Conservation (phyloP, 164 flowering plant species). For the Tinospora cordifolia region DNA sequence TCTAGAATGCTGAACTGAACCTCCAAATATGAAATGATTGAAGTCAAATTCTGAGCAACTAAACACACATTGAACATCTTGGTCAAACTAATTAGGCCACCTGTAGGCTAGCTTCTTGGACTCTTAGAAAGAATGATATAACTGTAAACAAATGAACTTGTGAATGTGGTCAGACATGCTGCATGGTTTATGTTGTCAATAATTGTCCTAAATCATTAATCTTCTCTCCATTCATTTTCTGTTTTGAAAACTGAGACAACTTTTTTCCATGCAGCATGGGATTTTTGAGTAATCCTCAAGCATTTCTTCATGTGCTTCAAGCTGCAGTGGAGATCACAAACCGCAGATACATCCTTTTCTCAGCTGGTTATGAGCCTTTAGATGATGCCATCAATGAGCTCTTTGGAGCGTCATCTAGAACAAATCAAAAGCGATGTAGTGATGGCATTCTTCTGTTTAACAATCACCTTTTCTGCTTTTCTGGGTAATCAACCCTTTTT, state of each 20-base stretch:
- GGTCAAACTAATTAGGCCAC: background rate
- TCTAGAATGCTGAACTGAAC: background rate
- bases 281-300: conserved; percentile 55
- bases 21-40: background rate
- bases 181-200: background rate
- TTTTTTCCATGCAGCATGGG: conserved; percentile 73
- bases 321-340: conserved; percentile 37
- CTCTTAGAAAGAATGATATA: background rate
- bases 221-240: background rate
- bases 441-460: conserved; percentile 43
- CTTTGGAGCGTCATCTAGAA: conserved; percentile 25
- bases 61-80: too few relatives aligned
- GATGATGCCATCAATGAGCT: conserved; percentile 38
- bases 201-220: background rate
- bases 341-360: conserved; percentile 60
- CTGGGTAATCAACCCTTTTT: conserved; percentile 45
- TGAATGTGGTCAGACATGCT: background rate
- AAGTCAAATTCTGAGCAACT: background rate
- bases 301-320: conserved; percentile 61
- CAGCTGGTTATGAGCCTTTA: conserved; percentile 78
- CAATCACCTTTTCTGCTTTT: conserved; percentile 63
- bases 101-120: background rate
- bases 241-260: conserved; percentile 1
- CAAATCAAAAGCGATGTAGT: conserved; percentile 17
- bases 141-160: background rate